Conservation (phyloP, 176 grass and related monocot species). For the Carex kokanica region DNA sequence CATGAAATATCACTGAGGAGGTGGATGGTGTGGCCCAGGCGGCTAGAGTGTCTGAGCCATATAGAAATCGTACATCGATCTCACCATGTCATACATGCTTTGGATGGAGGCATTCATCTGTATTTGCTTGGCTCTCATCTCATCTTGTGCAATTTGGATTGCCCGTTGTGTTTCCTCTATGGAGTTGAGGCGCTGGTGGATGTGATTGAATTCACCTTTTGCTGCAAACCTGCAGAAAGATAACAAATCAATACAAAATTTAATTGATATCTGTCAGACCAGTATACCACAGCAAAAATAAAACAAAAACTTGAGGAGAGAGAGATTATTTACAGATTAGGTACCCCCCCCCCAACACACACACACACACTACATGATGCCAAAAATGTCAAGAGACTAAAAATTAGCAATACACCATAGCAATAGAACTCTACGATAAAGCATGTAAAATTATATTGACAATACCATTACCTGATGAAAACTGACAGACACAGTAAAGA, state of each 20-base stretch:
- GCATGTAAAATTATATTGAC: not conserved
- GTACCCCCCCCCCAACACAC: not conserved
- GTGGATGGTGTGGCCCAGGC: too few relatives aligned
- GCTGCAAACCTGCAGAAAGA: conserved; percentile 68
- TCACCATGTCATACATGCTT: too few relatives aligned
- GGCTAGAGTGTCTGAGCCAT: too few relatives aligned
- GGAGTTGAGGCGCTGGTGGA: too few relatives aligned
- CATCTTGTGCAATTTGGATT: too few relatives aligned
- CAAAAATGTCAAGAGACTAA: not conserved
- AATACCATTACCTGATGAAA: not conserved
- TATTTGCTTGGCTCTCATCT: too few relatives aligned
- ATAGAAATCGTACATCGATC: too few relatives aligned
- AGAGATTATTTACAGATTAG: not conserved
- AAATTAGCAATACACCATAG: not conserved
- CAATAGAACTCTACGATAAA: not conserved
- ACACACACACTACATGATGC: not conserved
- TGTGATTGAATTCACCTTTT: not conserved
- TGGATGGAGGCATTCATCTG: too few relatives aligned
- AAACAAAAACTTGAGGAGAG: not conserved
- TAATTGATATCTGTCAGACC: not conserved
- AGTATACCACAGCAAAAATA: not conserved
- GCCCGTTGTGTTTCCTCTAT: too few relatives aligned
- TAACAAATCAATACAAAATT: not conserved
- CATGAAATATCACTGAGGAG: too few relatives aligned
- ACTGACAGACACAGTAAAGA: not conserved